Evolutionary conservation across 2,329 filamentous ascomycete species (phyloP).

Genomic region (Metarhizium brunneum): DNA sequence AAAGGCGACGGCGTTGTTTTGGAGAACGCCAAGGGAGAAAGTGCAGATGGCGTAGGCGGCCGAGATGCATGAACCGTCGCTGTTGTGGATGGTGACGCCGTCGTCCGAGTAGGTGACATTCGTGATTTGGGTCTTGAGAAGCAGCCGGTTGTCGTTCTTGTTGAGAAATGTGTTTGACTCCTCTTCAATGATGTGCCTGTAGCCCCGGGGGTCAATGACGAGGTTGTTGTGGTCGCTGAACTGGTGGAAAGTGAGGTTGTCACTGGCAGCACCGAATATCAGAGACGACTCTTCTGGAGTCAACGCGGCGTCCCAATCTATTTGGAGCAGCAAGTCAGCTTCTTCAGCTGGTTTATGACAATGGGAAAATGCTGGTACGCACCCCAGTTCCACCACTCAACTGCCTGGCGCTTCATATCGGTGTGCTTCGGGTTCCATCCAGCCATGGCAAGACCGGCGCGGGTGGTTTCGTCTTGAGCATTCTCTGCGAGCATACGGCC

Average conservation of each 20-base stretch:
- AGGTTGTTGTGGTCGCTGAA: slow-evolving; percentile 54
- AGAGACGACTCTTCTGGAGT: slow-evolving; percentile 47
- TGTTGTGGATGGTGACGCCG: slow-evolving; percentile 42
- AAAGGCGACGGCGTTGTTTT: slow-evolving; percentile 51
- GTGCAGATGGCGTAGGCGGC: slow-evolving; percentile 57
- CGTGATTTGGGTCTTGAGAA: slow-evolving; percentile 48
- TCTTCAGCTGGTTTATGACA: neutral
- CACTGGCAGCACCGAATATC: slow-evolving; percentile 43
- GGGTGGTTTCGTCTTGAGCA: slow-evolving; percentile 50
- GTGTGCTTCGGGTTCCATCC: slow-evolving; percentile 50
- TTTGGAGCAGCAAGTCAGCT: neutral
- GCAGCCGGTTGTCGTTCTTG: slow-evolving; percentile 44
- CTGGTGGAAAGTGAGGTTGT: slow-evolving; percentile 54
- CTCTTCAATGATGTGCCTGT: slow-evolving; percentile 45
- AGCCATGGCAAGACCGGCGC: slow-evolving; percentile 47
- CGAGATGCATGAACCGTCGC: slow-evolving; percentile 45
- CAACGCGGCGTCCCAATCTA: slow-evolving; percentile 47
- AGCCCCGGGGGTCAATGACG: slow-evolving; percentile 52
- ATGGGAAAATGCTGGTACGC: neutral
- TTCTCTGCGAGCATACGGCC: slow-evolving; percentile 49
- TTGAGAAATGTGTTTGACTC: slow-evolving; percentile 49
- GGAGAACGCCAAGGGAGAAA: slow-evolving; percentile 59
- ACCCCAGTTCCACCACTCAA: slow-evolving; percentile 48
- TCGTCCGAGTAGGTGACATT: slow-evolving; percentile 41
- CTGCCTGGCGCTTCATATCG: slow-evolving; percentile 45